Evolutionary conservation across 2,329 filamentous ascomycete species (phyloP), one percentile per base, ranked within the genome.

Genomic region (Pseudogymnoascus destructans): DNA sequence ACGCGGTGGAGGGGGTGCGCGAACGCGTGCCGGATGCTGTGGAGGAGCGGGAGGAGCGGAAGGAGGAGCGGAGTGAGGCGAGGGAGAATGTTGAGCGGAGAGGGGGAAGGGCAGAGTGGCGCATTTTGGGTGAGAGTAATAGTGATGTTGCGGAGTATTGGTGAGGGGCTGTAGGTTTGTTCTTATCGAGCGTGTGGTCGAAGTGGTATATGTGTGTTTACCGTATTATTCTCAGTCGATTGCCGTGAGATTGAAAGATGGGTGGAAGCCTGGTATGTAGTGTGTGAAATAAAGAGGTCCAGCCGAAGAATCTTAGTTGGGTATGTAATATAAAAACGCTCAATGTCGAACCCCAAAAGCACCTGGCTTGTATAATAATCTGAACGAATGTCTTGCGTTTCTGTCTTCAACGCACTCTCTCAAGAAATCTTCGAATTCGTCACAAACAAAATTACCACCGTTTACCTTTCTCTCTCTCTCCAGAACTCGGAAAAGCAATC

Each of bases 51-150:
- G 71, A 75, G 60, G 79, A 76, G 60, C 79, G 77, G 68, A 81
- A 73, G 8, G 77, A 78, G 54, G 74, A 75, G 61, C 78, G 77
- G 54, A 82, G 67, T 63, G 67, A 70, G 56, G 75, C 75, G 70
- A 52, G 25, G 4, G 81, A 76, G 71, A 77, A 77, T 59, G 73
- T 69, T 59, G 75, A 70, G 64, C 57, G 59, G 59, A 69, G 62
- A 46, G 66, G 65, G 33, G 63, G 65, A 62, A 69, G 67, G 56
- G 66, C 65, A 61, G 65, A 60, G 55, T 63, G 64, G 32, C 63
- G 63, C 68, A 69, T 69, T 57, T 62, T 67, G 61, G 60, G 59
- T 36, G 23, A 27, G 25, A n/a, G 35, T 59, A 11, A 27, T 30
- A n/a, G 35, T 59, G 13, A 23, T 49, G 15, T 36, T 58, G 15